Evolutionary conservation across 192 early-diverging fungal genomes (phyloP).

Genomic region (Gigaspora rosea): DNA sequence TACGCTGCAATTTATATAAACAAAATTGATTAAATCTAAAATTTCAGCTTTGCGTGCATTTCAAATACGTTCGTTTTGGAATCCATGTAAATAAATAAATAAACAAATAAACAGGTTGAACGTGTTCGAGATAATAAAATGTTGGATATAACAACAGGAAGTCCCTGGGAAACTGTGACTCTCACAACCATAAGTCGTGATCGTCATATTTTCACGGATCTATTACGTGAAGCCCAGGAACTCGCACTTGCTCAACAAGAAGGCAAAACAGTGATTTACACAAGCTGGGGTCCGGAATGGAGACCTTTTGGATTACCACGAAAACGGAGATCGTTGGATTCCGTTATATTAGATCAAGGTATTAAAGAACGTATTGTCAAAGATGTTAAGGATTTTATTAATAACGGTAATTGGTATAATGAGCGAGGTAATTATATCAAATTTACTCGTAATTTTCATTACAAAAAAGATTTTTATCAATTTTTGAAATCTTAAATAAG

Average conservation of each 20-base stretch:
- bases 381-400: slow-evolving; percentile 75
- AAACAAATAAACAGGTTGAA: slow-evolving; percentile 51
- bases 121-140: slow-evolving; percentile 82
- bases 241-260: slow-evolving; percentile 86
- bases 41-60: not conserved
- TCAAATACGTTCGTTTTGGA: not conserved
- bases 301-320: slow-evolving; percentile 93
- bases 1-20: no score
- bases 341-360: slow-evolving; percentile 73
- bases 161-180: slow-evolving; percentile 94
- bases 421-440: slow-evolving; percentile 57
- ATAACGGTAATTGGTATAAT: slow-evolving; percentile 81
- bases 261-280: slow-evolving; percentile 95
- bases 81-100: not conserved
- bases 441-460: not conserved
- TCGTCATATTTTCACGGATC: slow-evolving; percentile 68
- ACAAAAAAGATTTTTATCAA: not conserved
- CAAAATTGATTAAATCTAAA: no score
- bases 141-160: slow-evolving; percentile 89
- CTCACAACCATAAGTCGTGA: slow-evolving; percentile 88
- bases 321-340: slow-evolving; percentile 67
- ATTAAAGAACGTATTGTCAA: slow-evolving; percentile 65
- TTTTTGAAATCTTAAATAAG: slow-evolving; percentile 33
- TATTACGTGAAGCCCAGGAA: slow-evolving; percentile 81
- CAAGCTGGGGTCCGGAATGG: slow-evolving; percentile 95